Base-by-base conservation (phyloP, 768 basidiomycete genomes). In the Mycena leptocephala region DNA sequence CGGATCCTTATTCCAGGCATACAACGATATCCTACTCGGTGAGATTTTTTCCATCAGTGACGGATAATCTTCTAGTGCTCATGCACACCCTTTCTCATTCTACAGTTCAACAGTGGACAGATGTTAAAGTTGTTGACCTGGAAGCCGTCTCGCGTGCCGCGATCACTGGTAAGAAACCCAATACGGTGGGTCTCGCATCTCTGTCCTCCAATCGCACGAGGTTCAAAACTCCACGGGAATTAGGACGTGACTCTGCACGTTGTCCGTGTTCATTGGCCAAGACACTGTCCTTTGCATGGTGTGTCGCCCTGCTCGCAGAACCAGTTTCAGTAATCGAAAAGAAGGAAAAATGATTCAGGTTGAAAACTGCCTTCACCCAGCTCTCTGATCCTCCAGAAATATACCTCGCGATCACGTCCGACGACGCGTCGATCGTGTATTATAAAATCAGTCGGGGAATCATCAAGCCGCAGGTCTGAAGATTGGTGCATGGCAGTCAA, bases 381-480 rank as follows among this genome's bases (percentile, higher is more conserved):
- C 85, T 95, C 16, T 84, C 83, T 9, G 83, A 85, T 56, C 88
- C 89, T 16, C 82, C 87, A 46, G 87, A 90, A 67, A 83, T 96
- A 59, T 93, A 91, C 79, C 82, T 96, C 35, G 95, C 93, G 16
- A 93, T 96, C 70, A 92, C 92, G 55, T 90, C 93, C 0, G 92
- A 94, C 64, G 95, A 96, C 79, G 92, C 95, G 14, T 95, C 95
- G 11, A 93, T 94, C 58, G 95, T 96, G 65, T 96, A 96, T 83
- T 96, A 96, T 84, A 95, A 94, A 80, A 88, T 96, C 74, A 93
- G 93, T 80, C 88, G 89, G 63, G 95, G 95, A 70, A 94, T 96
- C 37, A 91, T 93, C 75, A 96, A 96, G 79, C 95, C 94, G 30
- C 87, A 90, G 14, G 85, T 94, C 56, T 94, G 79, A 84, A 24